Percentiles rank a stretch among this genome's conserved stretches.
Conservation (phyloP, 2,329 filamentous ascomycete species). For the Dactylellina parvicollis region DNA sequence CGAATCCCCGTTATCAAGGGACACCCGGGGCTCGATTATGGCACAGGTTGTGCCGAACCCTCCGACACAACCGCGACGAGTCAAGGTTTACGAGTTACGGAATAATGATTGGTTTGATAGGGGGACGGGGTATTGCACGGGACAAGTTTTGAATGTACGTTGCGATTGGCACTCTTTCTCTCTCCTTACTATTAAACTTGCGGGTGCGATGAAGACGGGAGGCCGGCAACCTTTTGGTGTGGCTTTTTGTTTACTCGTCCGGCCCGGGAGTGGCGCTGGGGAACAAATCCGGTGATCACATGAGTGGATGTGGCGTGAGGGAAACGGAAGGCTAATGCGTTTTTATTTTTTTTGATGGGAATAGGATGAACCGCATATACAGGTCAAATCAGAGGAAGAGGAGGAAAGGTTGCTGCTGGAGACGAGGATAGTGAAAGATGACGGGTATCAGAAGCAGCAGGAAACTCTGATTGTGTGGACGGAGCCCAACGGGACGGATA, state of each 20-base stretch:
- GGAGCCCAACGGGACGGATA: conserved; percentile 87
- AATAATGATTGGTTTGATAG: conserved; percentile 99
- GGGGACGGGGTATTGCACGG: conserved; percentile 93
- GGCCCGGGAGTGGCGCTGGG: background rate
- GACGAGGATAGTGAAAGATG: conserved; percentile 89
- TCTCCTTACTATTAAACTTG: conserved; percentile 27
- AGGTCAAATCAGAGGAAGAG: conserved; percentile 93
- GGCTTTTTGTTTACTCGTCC: background rate
- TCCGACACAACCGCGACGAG: conserved; percentile 68
- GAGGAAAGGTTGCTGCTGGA: conserved; percentile 84
- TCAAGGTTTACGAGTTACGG: conserved; percentile 98
- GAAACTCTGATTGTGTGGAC: conserved; percentile 99
- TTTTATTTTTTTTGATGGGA: background rate
- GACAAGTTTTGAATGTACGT: conserved; percentile 76
- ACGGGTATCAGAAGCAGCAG: conserved; percentile 98
- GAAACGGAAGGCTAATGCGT: conserved; percentile 20
- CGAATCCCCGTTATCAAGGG: background rate
- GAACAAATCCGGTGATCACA: conserved; percentile 20
- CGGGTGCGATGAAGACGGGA: conserved; percentile 13
- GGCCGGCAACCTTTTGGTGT: background rate
- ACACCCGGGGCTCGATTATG: conserved; percentile 43
- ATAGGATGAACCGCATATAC: conserved; percentile 83
- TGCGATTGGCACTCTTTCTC: conserved; percentile 38
- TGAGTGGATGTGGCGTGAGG: conserved; percentile 8
- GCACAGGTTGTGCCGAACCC: conserved; percentile 61